Conservation (phyloP, 495 filamentous ascomycete species). For the Hypoxylon lienhwacheense region DNA sequence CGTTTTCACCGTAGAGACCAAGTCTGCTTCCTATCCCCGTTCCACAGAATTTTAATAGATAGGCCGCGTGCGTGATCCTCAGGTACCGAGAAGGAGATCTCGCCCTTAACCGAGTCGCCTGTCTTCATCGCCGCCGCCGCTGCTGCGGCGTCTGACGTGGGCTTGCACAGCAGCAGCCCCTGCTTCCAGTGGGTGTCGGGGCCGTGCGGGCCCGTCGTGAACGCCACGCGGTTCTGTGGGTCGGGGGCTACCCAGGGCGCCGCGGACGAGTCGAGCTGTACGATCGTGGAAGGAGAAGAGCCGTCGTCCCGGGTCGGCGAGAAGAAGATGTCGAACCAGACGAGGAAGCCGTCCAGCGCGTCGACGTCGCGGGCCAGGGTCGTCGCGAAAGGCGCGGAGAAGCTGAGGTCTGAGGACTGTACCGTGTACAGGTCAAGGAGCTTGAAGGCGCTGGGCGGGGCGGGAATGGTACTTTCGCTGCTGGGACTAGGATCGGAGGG, state of each 20-base stretch:
- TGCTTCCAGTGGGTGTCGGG: conserved; percentile 89
- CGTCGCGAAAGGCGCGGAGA: conserved; percentile 64
- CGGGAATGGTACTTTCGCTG: conserved; percentile 66
- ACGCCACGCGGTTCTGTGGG: conserved; percentile 55
- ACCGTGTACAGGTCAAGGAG: conserved; percentile 83
- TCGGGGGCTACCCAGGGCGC: conserved; percentile 30
- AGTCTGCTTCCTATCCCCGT: conserved; percentile 44
- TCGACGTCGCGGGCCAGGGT: conserved; percentile 54
- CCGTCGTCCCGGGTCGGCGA: conserved; percentile 42
- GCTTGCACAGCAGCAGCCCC: conserved; percentile 59
- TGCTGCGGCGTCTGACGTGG: conserved; percentile 31
- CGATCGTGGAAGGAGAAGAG: no score
- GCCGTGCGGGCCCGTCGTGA: conserved; percentile 78
- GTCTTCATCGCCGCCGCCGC: conserved; percentile 31
- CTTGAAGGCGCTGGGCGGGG: conserved; percentile 68
- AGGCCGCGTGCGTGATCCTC: conserved; percentile 54
- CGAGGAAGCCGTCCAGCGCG: conserved; percentile 70
- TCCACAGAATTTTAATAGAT: conserved; percentile 50
- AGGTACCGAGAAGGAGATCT: conserved; percentile 51
- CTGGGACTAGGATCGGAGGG: neutral
- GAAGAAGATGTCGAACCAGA: conserved; percentile 85
- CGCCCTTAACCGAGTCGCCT: conserved; percentile 45
- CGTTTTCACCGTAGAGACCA: conserved; percentile 52
- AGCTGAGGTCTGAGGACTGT: conserved; percentile 71
- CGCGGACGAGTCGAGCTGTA: conserved; percentile 3